Percentiles rank a stretch among this genome's conserved stretches.
These are phyloP conservation scores for Rhytidiadelphus loreus DNA, from an alignment of 225 moss, liverwort and hornwort species.

Conservation along the genomic window DNA sequence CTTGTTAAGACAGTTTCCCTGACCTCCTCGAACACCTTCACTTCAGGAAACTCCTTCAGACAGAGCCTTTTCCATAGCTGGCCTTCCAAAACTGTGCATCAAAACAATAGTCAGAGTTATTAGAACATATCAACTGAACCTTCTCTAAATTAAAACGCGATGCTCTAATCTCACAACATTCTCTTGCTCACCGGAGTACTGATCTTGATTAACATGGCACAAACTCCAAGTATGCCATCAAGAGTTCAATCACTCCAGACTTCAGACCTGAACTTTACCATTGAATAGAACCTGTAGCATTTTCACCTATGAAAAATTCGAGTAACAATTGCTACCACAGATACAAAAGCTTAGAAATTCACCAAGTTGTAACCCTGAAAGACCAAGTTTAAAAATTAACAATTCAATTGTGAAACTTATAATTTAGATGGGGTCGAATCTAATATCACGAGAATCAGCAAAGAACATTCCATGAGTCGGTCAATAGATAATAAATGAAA, in stretches of 20 bases:
- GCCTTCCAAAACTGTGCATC: conserved; percentile 42
- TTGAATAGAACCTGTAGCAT: background rate
- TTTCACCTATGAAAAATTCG: background rate
- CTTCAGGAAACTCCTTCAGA: conserved; percentile 48
- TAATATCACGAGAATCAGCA: background rate
- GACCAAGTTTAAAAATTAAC: background rate
- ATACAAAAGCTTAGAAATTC: background rate
- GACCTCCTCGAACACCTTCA: conserved; percentile 38
- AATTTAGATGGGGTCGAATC: background rate
- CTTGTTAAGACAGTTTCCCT: conserved; percentile 21
- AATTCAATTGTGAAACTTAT: background rate
- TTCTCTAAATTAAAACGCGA: background rate
- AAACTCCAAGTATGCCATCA: background rate
- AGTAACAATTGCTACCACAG: background rate
- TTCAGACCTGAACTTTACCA: background rate
- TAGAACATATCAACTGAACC: background rate
- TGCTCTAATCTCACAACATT: background rate
- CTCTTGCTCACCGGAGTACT: background rate
- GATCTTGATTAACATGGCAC: background rate
- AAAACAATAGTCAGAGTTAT: background rate
- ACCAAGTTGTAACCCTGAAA: background rate
- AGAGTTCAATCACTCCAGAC: background rate
- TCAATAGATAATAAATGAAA: background rate
- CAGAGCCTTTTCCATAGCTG: conserved; percentile 67
- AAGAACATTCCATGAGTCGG: background rate